Conservation (phyloP, 1,139 yeast species). For the Geotrichum reessii region DNA sequence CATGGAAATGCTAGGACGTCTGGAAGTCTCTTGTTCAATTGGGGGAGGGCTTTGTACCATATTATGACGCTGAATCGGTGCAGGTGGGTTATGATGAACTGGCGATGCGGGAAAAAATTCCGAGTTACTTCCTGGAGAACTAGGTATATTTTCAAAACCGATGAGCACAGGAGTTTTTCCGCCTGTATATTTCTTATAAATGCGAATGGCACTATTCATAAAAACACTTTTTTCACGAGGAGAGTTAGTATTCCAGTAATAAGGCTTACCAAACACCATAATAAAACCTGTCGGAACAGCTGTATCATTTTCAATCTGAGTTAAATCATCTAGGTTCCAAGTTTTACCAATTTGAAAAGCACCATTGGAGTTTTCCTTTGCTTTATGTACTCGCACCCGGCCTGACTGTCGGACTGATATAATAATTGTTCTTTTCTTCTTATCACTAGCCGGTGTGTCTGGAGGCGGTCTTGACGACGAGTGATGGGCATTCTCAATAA, state of each 20-base stretch:
- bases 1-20: background rate
- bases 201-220: conserved; percentile 54
- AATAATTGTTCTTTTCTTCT: conserved; percentile 37
- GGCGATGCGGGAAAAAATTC: background rate
- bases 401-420: conserved; percentile 53
- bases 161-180: conserved; percentile 59
- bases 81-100: background rate
- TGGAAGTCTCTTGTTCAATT: background rate
- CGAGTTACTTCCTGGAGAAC: background rate
- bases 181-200: conserved; percentile 63
- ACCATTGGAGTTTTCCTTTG: conserved; percentile 70
- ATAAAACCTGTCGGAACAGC: conserved; percentile 40
- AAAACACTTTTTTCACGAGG: conserved; percentile 64
- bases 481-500: conserved; percentile 32
- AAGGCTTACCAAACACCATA: conserved; percentile 64
- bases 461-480: conserved; percentile 31
- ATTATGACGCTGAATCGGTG: background rate
- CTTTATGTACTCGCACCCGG: conserved; percentile 73
- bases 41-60: background rate
- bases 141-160: conserved; percentile 33
- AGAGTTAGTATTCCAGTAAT: conserved; percentile 78
- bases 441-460: conserved; percentile 25
- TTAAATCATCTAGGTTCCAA: conserved; percentile 79
- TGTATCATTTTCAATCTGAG: conserved; percentile 52
- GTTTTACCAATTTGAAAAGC: conserved; percentile 86